These are phyloP conservation scores for Zoysia japonica DNA, from an alignment of 176 grass and related monocot species.

Conservation along the genomic window DNA sequence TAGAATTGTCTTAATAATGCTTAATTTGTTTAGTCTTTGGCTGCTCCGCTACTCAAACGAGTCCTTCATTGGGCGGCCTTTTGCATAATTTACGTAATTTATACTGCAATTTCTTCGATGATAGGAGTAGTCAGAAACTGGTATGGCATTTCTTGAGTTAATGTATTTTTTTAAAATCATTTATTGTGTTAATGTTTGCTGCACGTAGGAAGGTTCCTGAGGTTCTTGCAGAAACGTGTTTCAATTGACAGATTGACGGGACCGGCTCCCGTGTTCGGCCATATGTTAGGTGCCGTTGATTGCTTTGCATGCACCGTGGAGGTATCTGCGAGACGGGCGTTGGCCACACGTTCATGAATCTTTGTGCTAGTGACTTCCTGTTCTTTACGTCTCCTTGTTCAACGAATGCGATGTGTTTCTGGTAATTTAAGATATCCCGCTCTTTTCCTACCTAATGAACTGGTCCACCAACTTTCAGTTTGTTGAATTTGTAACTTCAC, in stretches of 20 bases:
- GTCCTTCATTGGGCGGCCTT: no score
- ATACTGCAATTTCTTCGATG: no score
- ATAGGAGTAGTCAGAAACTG: no score
- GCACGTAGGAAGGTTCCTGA: background rate
- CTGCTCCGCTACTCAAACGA: background rate
- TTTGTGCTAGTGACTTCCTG: background rate
- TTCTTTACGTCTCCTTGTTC: constrained; percentile 14
- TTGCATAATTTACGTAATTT: no score
- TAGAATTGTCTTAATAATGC: background rate
- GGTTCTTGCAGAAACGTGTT: background rate
- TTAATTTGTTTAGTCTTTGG: background rate
- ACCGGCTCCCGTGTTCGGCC: background rate
- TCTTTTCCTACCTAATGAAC: constrained; percentile 1
- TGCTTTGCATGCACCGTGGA: background rate
- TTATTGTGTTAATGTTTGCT: background rate
- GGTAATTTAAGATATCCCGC: constrained; percentile 6
- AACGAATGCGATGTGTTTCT: background rate
- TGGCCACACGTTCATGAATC: constrained; percentile 25
- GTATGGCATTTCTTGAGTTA: background rate
- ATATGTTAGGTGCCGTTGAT: constrained; percentile 3
- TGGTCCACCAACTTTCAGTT: background rate
- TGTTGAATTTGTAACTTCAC: background rate
- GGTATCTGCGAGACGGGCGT: background rate
- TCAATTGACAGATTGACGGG: background rate
- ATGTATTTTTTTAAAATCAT: no score